Conservation (phyloP, 2,329 filamentous ascomycete genomes). For the Rhinocladiella similis region DNA sequence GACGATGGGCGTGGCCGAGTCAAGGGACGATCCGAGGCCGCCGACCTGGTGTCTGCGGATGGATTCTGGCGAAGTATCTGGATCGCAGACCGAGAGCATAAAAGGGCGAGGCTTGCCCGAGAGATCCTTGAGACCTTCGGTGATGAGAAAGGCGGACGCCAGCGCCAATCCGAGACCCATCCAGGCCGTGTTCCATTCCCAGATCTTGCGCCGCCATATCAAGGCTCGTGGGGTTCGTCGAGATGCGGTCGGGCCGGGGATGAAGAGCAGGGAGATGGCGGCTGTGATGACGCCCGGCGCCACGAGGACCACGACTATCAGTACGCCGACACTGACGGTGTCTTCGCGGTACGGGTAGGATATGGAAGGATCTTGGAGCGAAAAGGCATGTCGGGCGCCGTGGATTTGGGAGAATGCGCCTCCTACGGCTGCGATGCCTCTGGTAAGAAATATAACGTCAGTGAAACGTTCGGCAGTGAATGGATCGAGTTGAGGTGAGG, state of each 20-base stretch:
- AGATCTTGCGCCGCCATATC: constrained; percentile 79
- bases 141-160: constrained; percentile 74
- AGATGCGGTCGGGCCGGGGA: constrained; percentile 70
- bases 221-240: constrained; percentile 62
- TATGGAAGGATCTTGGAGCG: constrained; percentile 72
- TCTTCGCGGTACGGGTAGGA: constrained; percentile 75
- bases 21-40: constrained; percentile 48
- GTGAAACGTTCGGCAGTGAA: background rate
- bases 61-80: constrained; percentile 61
- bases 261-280: constrained; percentile 65
- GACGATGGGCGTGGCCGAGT: constrained; percentile 62
- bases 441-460: constrained; percentile 28
- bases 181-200: constrained; percentile 86
- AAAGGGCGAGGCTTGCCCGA: constrained; percentile 67
- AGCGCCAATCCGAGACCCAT: constrained; percentile 76
- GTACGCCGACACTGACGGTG: constrained; percentile 66
- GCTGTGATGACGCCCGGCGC: constrained; percentile 69
- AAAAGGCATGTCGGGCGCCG: constrained; percentile 57
- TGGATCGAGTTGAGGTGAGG: background rate
- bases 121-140: constrained; percentile 78
- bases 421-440: constrained; percentile 59
- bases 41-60: constrained; percentile 63
- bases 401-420: constrained; percentile 58
- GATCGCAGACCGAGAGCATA: constrained; percentile 69
- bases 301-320: constrained; percentile 64